Conservation (phyloP, 106 monocot genomes). For the Dendrobium catenatum region DNA sequence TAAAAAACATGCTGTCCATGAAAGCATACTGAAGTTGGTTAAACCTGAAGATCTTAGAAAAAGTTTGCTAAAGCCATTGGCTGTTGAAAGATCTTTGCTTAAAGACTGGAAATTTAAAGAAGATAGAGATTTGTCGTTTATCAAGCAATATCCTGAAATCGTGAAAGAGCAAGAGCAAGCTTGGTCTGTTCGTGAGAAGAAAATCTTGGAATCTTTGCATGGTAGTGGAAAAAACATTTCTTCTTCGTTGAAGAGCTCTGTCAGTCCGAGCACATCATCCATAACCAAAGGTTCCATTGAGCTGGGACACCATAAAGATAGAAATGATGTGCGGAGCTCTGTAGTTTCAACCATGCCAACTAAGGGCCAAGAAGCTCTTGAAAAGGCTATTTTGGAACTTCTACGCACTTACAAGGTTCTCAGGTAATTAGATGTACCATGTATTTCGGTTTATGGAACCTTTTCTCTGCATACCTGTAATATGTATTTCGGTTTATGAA, state of each 20-base stretch:
- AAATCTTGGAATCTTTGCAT: constrained; percentile 16
- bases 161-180: constrained; percentile 48
- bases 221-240: constrained; percentile 6
- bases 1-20: constrained; percentile 31
- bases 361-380: constrained; percentile 48
- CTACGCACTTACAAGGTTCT: constrained; percentile 45
- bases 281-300: constrained; percentile 10
- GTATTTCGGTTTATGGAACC: background rate
- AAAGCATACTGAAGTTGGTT: constrained; percentile 19
- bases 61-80: constrained; percentile 33
- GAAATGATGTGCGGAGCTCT: background rate
- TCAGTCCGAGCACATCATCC: constrained; percentile 12
- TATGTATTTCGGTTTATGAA: background rate
- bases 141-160: constrained; percentile 43
- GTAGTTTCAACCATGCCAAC: constrained; percentile 19
- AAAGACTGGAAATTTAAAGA: constrained; percentile 77
- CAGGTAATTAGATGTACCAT: constrained; percentile 24
- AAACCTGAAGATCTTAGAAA: constrained; percentile 1
- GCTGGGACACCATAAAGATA: constrained; percentile 2
- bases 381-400: constrained; percentile 42
- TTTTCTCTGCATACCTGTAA: background rate
- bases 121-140: constrained; percentile 38
- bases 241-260: constrained; percentile 10
- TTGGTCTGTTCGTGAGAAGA: constrained; percentile 48
- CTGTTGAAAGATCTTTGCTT: constrained; percentile 33